phyloP scores from a whole-genome alignment of 495 filamentous ascomycete genomes.

The Pseudotulostoma volvatum region DNA sequence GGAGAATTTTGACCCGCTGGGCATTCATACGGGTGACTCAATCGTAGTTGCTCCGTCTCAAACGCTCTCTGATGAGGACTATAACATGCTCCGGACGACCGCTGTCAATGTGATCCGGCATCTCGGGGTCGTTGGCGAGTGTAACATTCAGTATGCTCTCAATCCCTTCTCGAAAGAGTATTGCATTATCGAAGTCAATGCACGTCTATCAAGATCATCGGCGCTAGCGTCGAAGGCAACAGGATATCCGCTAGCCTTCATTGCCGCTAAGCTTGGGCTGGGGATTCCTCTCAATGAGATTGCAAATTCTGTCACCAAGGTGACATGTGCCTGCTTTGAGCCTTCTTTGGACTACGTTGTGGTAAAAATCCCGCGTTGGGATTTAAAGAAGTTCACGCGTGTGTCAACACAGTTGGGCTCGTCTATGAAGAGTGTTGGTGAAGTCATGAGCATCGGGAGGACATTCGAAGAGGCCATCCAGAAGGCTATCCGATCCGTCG shows the following conservation, averaged over 20 bases:
- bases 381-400: constrained; percentile 94
- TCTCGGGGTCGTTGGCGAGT: constrained; percentile 92
- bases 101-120: constrained; percentile 98
- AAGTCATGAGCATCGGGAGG: constrained; percentile 95
- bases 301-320: constrained; percentile 87
- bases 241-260: constrained; percentile 91
- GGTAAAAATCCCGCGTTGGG: constrained; percentile 97
- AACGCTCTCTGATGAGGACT: constrained; percentile 93
- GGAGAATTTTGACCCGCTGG: constrained; percentile 98
- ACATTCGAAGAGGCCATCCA: constrained; percentile 98
- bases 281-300: constrained; percentile 94
- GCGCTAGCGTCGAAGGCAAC: constrained; percentile 95
- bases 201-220: constrained; percentile 89
- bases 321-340: constrained; percentile 95
- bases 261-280: constrained; percentile 86
- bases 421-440: constrained; percentile 98
- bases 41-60: constrained; percentile 97
- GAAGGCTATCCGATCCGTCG: constrained; percentile 89
- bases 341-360: constrained; percentile 98
- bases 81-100: constrained; percentile 96
- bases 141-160: constrained; percentile 96
- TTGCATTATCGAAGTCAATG: constrained; percentile 98
- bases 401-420: constrained; percentile 90
- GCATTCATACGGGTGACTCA: constrained; percentile 95
- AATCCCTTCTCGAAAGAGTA: constrained; percentile 96